Evolutionary conservation across 2,329 filamentous ascomycete genomes (phyloP), one percentile per base, ranked within the genome.

Genomic region (Cadophora malorum): DNA sequence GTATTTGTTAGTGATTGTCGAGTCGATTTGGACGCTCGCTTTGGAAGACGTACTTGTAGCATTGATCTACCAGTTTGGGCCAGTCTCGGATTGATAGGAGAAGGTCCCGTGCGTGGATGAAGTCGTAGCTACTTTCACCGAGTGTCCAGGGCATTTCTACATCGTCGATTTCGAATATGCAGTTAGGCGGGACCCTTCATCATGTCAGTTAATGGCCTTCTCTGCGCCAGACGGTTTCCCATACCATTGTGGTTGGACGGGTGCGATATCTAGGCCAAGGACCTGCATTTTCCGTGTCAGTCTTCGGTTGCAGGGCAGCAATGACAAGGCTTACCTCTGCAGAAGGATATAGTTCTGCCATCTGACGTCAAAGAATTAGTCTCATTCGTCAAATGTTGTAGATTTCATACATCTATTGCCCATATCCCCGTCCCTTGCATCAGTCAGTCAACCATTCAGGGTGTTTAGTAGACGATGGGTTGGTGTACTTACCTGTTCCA

Each of bases 101-200:
- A 14, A 74, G 60, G 28, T 71, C 63, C 35, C 73, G 69, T 7
- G 68, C 65, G 73, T 86, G 83, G 65, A 87, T 82, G 68, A 82
- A 83, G 71, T 86, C 84, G 73, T 85, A 86, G 33, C 58, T 70
- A 67, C 83, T 77, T 2, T 79, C 73, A 66, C 81, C 82, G 4
- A 66, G 67, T 5, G 82, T 77, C 85, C 85, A 88, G 4, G 80
- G 76, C 67, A 82, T 78, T 72, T 85, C 83, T 12, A 83, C 79
- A 71, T 87, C 84, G 69, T 86, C 84, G 9, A 87, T 78, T 59
- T 85, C 76, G 74, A 86, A 86, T 16, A 79, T 79, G 47, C 85
- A 79, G 69, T 86, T 86, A 14, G 83, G 80, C 25, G 84, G 84
- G 3, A 73, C 70, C 70, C 71, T 71, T n/a, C 79, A 19, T 2